Percentiles rank a stretch among this genome's conserved stretches.
These are phyloP conservation scores for Hirschfeldia incana DNA, from an alignment of 345 rosid genomes.

Conservation along the genomic window DNA sequence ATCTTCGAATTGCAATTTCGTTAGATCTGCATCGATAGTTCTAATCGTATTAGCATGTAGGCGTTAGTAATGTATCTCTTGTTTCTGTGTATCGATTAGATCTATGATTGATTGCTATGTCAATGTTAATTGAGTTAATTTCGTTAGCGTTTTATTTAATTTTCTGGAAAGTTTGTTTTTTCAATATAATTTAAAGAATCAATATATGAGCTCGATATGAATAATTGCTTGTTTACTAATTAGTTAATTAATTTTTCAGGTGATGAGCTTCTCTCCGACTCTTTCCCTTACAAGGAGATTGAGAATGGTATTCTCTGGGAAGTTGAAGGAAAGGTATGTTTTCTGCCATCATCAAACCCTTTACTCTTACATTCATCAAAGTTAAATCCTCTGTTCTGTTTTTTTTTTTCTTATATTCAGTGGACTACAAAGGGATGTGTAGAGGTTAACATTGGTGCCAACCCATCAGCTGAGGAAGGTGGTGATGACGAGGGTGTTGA, in stretches of 20 bases:
- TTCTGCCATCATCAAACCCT: neutral
- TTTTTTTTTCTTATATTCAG: slow-evolving; percentile 36
- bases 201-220: neutral
- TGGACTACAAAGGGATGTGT: slow-evolving; percentile 84
- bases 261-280: slow-evolving; percentile 96
- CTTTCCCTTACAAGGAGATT: slow-evolving; percentile 87
- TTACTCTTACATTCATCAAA: neutral
- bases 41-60: no score
- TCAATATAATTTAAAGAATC: no score
- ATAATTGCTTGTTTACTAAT: neutral
- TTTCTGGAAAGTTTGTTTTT: no score
- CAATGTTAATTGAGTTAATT: neutral
- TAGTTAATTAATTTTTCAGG: slow-evolving; percentile 41
- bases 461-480: slow-evolving; percentile 92
- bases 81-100: neutral
- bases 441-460: slow-evolving; percentile 88
- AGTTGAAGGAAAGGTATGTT: slow-evolving; percentile 83
- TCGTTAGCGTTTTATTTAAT: neutral
- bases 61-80: no score
- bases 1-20: neutral
- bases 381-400: neutral
- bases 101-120: slow-evolving; percentile 7
- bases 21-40: slow-evolving; percentile 18
- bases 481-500: slow-evolving; percentile 90
- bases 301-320: slow-evolving; percentile 78